These are phyloP conservation scores for Cenchrus americanus DNA, from an alignment of 176 grass and related monocot species.

Conservation along the genomic window DNA sequence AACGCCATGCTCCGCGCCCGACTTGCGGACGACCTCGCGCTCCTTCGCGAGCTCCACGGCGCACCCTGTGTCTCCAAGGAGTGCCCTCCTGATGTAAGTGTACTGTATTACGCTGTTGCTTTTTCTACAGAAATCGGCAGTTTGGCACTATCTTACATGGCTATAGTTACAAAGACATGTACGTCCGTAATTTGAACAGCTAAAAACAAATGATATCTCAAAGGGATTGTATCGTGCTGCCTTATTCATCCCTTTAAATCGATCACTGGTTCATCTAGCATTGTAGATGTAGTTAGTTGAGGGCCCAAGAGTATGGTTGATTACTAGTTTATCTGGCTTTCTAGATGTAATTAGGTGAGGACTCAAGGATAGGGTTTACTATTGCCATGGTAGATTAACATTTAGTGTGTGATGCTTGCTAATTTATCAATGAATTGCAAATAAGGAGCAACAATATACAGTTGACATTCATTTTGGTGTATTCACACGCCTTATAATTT, in stretches of 20 bases:
- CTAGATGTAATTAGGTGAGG: no score
- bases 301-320: no score
- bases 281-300: not conserved
- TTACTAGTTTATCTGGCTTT: no score
- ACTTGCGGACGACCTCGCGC: constrained; percentile 65
- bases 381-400: not conserved
- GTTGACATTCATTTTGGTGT: not conserved
- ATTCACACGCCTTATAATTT: not conserved
- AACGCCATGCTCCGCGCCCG: constrained; percentile 72
- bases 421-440: not conserved
- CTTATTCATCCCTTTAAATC: not conserved
- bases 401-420: not conserved
- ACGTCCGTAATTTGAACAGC: not conserved
- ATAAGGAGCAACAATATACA: not conserved
- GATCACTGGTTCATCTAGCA: not conserved
- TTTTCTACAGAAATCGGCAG: not conserved
- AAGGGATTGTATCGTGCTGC: not conserved
- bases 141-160: not conserved
- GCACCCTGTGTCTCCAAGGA: constrained; percentile 63
- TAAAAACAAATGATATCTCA: not conserved
- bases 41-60: constrained; percentile 69
- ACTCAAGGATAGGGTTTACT: not conserved
- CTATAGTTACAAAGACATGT: not conserved
- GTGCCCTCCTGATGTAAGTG: constrained; percentile 82
- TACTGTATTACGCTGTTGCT: not conserved